Conservation (phyloP, 306 rosid genomes). For the Citrullus amarus region DNA sequence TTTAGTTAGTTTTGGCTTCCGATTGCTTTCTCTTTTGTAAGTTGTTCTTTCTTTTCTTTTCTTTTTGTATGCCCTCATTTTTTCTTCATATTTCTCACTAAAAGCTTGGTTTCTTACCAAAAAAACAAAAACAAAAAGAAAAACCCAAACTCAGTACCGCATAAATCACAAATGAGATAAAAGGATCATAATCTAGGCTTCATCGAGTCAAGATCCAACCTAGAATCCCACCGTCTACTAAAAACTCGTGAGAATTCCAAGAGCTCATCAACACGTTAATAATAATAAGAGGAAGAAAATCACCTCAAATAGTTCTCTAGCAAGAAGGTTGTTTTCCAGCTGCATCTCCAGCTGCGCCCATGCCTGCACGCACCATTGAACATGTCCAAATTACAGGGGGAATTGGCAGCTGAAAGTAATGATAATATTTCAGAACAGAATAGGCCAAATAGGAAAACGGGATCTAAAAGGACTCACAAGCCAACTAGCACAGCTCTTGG, state of each 20-base stretch:
- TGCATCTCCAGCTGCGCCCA: constrained; percentile 96
- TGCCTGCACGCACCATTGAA: constrained; percentile 33
- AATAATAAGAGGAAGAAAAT: background rate
- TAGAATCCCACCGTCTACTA: background rate
- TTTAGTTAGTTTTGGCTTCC: too few relatives aligned
- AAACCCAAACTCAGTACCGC: too few relatives aligned
- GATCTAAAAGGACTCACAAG: constrained; percentile 53
- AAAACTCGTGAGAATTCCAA: background rate
- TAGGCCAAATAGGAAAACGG: background rate
- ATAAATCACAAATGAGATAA: too few relatives aligned
- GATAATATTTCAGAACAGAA: background rate
- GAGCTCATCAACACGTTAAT: background rate
- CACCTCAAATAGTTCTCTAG: constrained; percentile 84
- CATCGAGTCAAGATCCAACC: too few relatives aligned
- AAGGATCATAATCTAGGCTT: too few relatives aligned
- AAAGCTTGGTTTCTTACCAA: too few relatives aligned
- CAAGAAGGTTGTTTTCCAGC: constrained; percentile 53
- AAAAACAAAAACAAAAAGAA: too few relatives aligned
- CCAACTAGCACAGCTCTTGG: constrained; percentile 97
- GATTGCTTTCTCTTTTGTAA: too few relatives aligned
- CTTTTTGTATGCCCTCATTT: too few relatives aligned
- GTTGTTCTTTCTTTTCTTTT: too few relatives aligned
- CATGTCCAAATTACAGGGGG: background rate
- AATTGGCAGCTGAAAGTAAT: background rate
- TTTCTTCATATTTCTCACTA: too few relatives aligned